A percentile compares a stretch with the other conserved stretches of the same genome.
Evolutionary conservation across 176 grass and related monocot genomes (phyloP).

Genomic region (Oryza rufipogon): DNA sequence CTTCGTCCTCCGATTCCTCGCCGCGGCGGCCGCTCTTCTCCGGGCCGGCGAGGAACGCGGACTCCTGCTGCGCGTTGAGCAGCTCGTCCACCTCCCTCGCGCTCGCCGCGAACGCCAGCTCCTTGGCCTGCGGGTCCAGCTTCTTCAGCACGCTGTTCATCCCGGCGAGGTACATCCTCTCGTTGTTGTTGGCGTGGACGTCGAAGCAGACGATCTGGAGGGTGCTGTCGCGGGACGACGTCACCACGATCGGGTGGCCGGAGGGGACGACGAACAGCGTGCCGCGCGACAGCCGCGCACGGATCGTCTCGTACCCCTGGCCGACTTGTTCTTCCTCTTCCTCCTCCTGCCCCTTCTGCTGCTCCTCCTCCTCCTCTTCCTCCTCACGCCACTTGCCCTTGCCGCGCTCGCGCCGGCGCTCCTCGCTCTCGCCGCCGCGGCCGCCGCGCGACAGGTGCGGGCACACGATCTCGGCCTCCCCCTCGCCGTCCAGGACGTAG

Average conservation of each 20-base stretch:
- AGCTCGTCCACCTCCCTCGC: constrained; percentile 66
- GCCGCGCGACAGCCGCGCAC: constrained; percentile 42
- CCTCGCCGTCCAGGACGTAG: constrained; percentile 48
- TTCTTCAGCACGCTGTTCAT: constrained; percentile 59
- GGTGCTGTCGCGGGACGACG: constrained; percentile 53
- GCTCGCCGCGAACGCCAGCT: constrained; percentile 60
- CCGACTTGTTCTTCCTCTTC: constrained; percentile 16
- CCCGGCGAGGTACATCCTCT: constrained; percentile 72
- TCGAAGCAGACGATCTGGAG: constrained; percentile 80
- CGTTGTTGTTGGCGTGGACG: constrained; percentile 55
- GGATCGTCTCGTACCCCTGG: constrained; percentile 47
- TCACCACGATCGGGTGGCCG: constrained; percentile 59
- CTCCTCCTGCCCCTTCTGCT: not conserved
- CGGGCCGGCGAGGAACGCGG: constrained; percentile 53
- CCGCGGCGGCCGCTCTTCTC: constrained; percentile 15
- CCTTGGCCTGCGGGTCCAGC: constrained; percentile 66
- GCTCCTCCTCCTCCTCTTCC: not conserved
- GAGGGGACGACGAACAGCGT: constrained; percentile 63
- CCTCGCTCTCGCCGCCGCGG: constrained; percentile 12
- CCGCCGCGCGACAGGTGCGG: constrained; percentile 49
- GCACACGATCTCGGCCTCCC: constrained; percentile 67
- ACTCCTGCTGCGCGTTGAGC: constrained; percentile 49
- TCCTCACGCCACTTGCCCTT: constrained; percentile 14
- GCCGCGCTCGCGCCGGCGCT: constrained; percentile 11
- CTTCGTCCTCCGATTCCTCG: constrained; percentile 4